Conservation (phyloP, 495 filamentous ascomycete genomes). For the Penicillium flavigenum region DNA sequence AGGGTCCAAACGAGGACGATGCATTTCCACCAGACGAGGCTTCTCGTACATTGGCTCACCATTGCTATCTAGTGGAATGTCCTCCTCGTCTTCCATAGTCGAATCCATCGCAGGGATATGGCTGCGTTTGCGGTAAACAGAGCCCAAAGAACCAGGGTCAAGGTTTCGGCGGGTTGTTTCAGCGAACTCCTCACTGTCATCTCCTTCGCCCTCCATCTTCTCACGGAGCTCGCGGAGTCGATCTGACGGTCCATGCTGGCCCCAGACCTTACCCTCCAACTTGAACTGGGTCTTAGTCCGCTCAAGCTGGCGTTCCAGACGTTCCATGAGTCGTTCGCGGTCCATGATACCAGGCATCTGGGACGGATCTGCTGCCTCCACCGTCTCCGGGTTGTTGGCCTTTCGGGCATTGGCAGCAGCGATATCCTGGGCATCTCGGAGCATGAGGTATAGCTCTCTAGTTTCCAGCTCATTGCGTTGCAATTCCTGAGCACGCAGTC, state of each 20-base stretch:
- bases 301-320: slow-evolving; percentile 91
- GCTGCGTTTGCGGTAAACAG: slow-evolving; percentile 61
- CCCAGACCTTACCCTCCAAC: slow-evolving; percentile 93
- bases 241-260: slow-evolving; percentile 84
- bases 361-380: slow-evolving; percentile 62
- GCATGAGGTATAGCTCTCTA: slow-evolving; percentile 95
- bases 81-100: slow-evolving; percentile 39
- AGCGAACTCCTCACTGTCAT: slow-evolving; percentile 50
- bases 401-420: slow-evolving; percentile 84
- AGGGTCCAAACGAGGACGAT: slow-evolving; percentile 70
- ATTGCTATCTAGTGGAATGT: slow-evolving; percentile 38
- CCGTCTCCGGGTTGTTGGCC: slow-evolving; percentile 36
- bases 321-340: slow-evolving; percentile 84
- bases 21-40: slow-evolving; percentile 64
- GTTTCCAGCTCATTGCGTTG: slow-evolving; percentile 96
- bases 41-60: slow-evolving; percentile 59
- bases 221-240: slow-evolving; percentile 88
- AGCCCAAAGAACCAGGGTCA: slow-evolving; percentile 62
- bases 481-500: slow-evolving; percentile 83
- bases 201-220: slow-evolving; percentile 76
- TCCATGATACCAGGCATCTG: slow-evolving; percentile 92
- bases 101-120: slow-evolving; percentile 48
- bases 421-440: slow-evolving; percentile 94
- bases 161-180: slow-evolving; percentile 49
- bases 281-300: slow-evolving; percentile 97